Evolutionary conservation across 768 basidiomycete genomes (phyloP), one percentile per base, ranked within the genome.

Genomic region (Pleurotus cornucopiae): DNA sequence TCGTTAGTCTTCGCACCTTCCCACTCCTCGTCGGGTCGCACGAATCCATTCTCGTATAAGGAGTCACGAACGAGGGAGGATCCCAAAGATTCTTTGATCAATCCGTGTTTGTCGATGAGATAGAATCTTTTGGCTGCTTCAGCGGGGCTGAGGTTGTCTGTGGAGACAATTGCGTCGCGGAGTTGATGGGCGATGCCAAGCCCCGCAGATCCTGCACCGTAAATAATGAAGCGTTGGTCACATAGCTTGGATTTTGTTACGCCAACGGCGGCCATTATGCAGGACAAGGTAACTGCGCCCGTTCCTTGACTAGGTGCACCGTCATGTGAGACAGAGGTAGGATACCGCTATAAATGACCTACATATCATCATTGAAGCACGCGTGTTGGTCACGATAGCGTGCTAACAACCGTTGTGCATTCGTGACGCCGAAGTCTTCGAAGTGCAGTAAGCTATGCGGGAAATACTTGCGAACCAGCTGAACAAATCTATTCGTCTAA

Each of bases 361-460:
- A 86, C 86, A 93, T 88, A 66, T 94, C 91, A 60, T 94, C 92
- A 65, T 94, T 94, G 76, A 94, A 88, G 4, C 83, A 79, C 0
- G 85, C 73, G 59, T 89, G 87, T 16, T 77, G 68, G 41, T 80
- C 75, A 6, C 77, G 74, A 68, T 89, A 91, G 39, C 73, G 71
- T 37, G 83, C 76, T 37, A 94, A 74, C 0, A 93, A 67, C 14
- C 81, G 70, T 57, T 88, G 81, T 0, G 91, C 91, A 59, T 93
- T 92, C 25, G 78, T 76, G 2, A 89, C 83, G 2, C 90, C 90
- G 58, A 92, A 92, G 62, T 94, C 91, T 64, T 94, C 91, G 55
- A 94, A 92, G 65, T 95, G 91, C 3, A 90, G 71, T 2, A 93
- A 74, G 64, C 78, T 73, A 23, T 77, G 72, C 0, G 88, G 86